Conservation (phyloP, 2,329 filamentous ascomycete species). For the Botrytis squamosa region DNA sequence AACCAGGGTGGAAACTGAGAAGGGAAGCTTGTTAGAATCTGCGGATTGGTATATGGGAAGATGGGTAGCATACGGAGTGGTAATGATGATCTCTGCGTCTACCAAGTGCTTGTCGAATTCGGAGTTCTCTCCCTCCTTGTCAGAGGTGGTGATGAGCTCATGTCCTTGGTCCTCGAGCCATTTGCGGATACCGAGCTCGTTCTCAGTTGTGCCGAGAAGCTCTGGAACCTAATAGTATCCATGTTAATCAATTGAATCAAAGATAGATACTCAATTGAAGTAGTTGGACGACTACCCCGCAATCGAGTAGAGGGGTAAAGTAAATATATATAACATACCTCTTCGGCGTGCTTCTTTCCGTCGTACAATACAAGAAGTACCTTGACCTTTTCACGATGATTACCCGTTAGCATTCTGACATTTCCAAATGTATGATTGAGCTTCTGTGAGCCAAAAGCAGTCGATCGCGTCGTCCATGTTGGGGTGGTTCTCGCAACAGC, state of each 20-base stretch:
- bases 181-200: conserved; percentile 94
- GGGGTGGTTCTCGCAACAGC: conserved; percentile 29
- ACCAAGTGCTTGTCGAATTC: conserved; percentile 94
- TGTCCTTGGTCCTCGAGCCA: conserved; percentile 98
- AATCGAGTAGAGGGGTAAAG: conserved; percentile 13
- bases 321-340: conserved; percentile 47
- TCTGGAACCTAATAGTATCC: conserved; percentile 59
- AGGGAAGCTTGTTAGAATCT: conserved; percentile 13
- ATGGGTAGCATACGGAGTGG: conserved; percentile 70
- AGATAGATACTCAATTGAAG: conserved; percentile 21
- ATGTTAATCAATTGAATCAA: conserved; percentile 9
- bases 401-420: conserved; percentile 39
- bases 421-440: conserved; percentile 30
- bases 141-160: conserved; percentile 92
- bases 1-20: conserved; percentile 90
- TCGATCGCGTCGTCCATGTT: conserved; percentile 11
- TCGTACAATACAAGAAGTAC: conserved; percentile 94
- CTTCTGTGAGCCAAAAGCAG: conserved; percentile 7
- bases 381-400: conserved; percentile 68
- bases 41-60: background rate
- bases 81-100: conserved; percentile 98
- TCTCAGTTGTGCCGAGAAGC: conserved; percentile 87
- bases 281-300: conserved; percentile 2
- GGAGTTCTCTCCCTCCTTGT: conserved; percentile 94
- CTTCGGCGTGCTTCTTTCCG: conserved; percentile 78